phyloP scores from a whole-genome alignment of 2,329 filamentous ascomycete species.

The Diaporthe vexans region DNA sequence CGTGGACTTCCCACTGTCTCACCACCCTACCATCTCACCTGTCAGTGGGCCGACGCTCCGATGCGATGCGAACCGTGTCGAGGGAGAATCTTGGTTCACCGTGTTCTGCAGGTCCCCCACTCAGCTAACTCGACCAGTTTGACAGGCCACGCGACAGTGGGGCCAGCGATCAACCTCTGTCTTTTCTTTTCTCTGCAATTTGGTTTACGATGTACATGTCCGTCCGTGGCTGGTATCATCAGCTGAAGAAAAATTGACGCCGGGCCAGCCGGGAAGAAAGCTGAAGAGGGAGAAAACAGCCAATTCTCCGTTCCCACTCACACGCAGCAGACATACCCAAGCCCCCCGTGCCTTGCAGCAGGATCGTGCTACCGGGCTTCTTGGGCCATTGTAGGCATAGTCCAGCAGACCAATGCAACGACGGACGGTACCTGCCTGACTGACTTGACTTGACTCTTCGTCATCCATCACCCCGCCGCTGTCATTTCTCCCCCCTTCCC shows the following conservation, averaged over 20 bases:
- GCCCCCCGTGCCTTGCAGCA: conserved; percentile 29
- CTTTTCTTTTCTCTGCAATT: not conserved
- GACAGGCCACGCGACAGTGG: conserved; percentile 31
- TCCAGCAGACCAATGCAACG: not conserved
- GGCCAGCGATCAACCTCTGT: not conserved
- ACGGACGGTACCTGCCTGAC: not conserved
- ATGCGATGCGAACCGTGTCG: conserved; percentile 18
- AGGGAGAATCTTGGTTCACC: conserved; percentile 17
- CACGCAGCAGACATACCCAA: not conserved
- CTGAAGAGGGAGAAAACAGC: not conserved
- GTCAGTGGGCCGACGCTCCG: conserved; percentile 20
- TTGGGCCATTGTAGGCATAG: not conserved
- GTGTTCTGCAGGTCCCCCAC: conserved; percentile 6
- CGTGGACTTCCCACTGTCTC: conserved; percentile 15
- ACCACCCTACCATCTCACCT: conserved; percentile 20
- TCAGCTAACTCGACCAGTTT: conserved; percentile 6
- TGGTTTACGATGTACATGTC: not conserved
- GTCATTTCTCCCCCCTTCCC: conserved; percentile 3
- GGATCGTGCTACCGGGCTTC: conserved; percentile 8
- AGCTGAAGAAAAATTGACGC: not conserved
- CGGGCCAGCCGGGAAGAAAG: not conserved
- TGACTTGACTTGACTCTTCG: conserved; percentile 5
- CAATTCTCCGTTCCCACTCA: conserved; percentile 18
- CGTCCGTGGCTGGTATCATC: not conserved
- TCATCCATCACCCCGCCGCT: conserved; percentile 11